Base-by-base conservation (phyloP, 2,329 filamentous ascomycete species). In the Sporothrix mexicana region DNA sequence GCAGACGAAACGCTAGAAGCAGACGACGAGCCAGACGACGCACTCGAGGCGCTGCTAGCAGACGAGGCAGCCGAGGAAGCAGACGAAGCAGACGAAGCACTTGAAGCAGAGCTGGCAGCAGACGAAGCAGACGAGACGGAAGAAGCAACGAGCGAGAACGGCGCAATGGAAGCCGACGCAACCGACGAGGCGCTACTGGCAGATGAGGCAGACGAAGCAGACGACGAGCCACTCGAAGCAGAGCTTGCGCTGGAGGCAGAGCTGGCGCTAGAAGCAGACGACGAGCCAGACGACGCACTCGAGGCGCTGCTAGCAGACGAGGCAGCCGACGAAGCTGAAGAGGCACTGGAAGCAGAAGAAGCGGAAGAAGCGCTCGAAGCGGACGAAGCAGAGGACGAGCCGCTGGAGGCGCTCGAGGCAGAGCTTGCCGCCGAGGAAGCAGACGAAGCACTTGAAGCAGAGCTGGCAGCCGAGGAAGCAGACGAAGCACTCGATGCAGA, bases 261-360 rank as follows among this genome's bases (percentile, higher is more conserved):
- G 23, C 41, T 41, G 12, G 45, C 45, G 25, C 43, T 9, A 41
- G 70, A 57, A 13, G 49, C 47, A 8, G 71, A 69, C 1, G 62
- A n/a, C 2, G 25, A 23, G 4, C n/a, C 49, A 7, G 49, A 51
- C 17, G 49, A 51, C 6, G 49, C 49, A 51, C 49, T n/a, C 3
- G 30, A 66, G 62, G 13, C 23, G 6, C 66, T 51, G 47, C 23
- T 25, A 20, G 45, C 57, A 53, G 55, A 30, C 20, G 53, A 25
- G 23, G 53, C 20, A 51, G 23, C 59, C 17, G 68, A 59, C 17
- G 36, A 41, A 36, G 68, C 70, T 3, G 59, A 23, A 23, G 20
- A 13, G 17, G 71, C 55, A 15, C n/a, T 68, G 12, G 70, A 62
- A n/a, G 61, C 15, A 17, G 62, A 59, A n/a, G n/a, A n/a, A n/a